Conservation (phyloP, 2,329 filamentous ascomycete genomes). For the Fusarium annulatum region DNA sequence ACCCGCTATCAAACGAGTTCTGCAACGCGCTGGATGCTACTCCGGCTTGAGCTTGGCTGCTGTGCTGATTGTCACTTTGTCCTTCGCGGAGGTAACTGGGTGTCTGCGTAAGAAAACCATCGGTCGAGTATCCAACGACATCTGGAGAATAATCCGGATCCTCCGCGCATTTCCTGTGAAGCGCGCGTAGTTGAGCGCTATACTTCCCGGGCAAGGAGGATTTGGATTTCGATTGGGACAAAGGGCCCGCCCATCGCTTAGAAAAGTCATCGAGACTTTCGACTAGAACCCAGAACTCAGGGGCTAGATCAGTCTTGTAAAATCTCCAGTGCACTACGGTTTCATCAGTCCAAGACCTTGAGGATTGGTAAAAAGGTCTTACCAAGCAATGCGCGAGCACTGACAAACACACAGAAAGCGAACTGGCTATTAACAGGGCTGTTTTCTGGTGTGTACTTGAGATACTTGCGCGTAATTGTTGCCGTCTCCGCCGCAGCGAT, state of each 20-base stretch:
- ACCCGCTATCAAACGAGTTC: neutral
- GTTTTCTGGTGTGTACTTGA: conserved; percentile 49
- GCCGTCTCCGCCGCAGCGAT: conserved; percentile 58
- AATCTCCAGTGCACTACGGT: conserved; percentile 31
- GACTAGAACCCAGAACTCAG: conserved; percentile 47
- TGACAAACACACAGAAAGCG: conserved; percentile 59
- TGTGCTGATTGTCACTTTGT: fast-evolving
- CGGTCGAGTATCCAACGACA: conserved; percentile 31
- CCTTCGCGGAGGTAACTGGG: neutral
- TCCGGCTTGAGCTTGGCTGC: fast-evolving
- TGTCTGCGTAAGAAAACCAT: neutral
- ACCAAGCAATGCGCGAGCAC: conserved; percentile 55
- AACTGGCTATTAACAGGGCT: conserved; percentile 51
- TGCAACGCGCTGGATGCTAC: fast-evolving
- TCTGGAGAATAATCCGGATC: conserved; percentile 9
- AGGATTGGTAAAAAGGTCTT: fast-evolving
- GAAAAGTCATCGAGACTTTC: conserved; percentile 47
- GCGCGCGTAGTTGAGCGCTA: conserved; percentile 4
- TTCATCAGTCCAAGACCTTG: fast-evolving
- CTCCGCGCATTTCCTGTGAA: conserved; percentile 13
- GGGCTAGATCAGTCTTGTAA: conserved; percentile 26
- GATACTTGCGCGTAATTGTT: conserved; percentile 58
- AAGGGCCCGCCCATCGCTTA: conserved; percentile 42
- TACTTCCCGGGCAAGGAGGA: conserved; percentile 20
- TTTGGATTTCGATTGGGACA: neutral